Percentiles rank a stretch among this genome's conserved stretches.
Conservation (phyloP, 345 rosid genomes). For the Gossypium stocksii region DNA sequence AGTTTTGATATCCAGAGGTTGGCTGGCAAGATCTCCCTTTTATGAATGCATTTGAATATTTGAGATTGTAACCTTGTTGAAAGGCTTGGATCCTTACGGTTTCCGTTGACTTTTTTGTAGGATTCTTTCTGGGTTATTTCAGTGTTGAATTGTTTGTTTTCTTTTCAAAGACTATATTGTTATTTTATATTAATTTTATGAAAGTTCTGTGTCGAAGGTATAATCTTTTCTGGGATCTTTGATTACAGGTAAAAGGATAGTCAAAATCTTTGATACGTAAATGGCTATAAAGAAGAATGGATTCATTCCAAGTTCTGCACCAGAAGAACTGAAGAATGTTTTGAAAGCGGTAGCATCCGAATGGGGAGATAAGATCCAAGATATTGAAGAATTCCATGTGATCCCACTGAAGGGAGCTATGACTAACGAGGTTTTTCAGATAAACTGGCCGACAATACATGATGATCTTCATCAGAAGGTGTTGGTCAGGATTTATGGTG, state of each 20-base stretch:
- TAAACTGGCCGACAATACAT: slow-evolving; percentile 67
- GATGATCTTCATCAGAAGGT: slow-evolving; percentile 43
- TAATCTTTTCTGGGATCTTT: neutral
- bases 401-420: slow-evolving; percentile 76
- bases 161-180: neutral
- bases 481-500: slow-evolving; percentile 73
- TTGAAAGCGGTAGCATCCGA: slow-evolving; percentile 53
- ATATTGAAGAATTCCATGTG: slow-evolving; percentile 46
- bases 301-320: slow-evolving; percentile 40
- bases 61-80: neutral
- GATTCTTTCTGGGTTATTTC: neutral
- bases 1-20: neutral
- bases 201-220: neutral
- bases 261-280: neutral
- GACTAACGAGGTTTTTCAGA: slow-evolving; percentile 87
- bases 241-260: neutral
- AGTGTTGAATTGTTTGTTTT: neutral
- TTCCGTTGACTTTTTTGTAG: neutral
- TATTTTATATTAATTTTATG: neutral
- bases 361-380: slow-evolving; percentile 68
- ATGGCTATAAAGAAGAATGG: slow-evolving; percentile 49
- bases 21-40: neutral
- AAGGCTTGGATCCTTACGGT: neutral
- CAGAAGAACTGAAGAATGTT: slow-evolving; percentile 54
- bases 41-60: neutral